Evolutionary conservation across 371 early-diverging fungal species (phyloP), one percentile per base, ranked within the genome.

Genomic region (Mortierella sp.): DNA sequence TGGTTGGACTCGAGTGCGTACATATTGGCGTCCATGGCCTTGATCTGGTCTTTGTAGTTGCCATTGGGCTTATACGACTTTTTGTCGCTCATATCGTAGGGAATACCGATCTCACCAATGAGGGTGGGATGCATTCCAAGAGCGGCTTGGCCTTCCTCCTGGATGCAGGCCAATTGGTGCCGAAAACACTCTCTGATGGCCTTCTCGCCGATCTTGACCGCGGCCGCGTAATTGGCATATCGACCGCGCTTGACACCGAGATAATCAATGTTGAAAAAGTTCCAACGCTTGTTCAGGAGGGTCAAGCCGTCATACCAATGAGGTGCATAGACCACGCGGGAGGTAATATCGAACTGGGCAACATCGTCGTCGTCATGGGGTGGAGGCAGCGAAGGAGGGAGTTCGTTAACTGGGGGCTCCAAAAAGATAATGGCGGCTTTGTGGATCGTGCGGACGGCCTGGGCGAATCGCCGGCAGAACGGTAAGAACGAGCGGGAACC

Each of bases 241-340:
- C 92, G 92, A 21, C 94, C 94, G 28, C 95, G 91, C 70, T 90
- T 89, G 26, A 93, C 86, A n/a, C 93, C 93, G 34, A 95, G 89
- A 60, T 89, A 90, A 79, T 95, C 94, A 26, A 94, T 82, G 47
- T 92, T 95, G 75, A 91, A 94, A 75, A 88, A 93, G 71, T 90
- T 88, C 90, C 93, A 94, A n/a, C 91, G 88, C 84, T 94, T 94
- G 75, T 91, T 93, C 47, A 95, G 89, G 9, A 95, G 82, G 0
- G 95, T 94, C 72, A 94, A 83, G 0, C 94, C 94, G 79, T 95
- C 96, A 72, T 95, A 95, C 94, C 94, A 95, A 80, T 95, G 96
- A 9, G 96, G 95, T 0, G 94, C 88, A 82, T 93, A 95, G 7
- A 91, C 93, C 11, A 95, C 74, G 19, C 92, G 88, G 7, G 88